phyloP scores from a whole-genome alignment of 2,329 filamentous ascomycete species.

The Dactylella cylindrospora region DNA sequence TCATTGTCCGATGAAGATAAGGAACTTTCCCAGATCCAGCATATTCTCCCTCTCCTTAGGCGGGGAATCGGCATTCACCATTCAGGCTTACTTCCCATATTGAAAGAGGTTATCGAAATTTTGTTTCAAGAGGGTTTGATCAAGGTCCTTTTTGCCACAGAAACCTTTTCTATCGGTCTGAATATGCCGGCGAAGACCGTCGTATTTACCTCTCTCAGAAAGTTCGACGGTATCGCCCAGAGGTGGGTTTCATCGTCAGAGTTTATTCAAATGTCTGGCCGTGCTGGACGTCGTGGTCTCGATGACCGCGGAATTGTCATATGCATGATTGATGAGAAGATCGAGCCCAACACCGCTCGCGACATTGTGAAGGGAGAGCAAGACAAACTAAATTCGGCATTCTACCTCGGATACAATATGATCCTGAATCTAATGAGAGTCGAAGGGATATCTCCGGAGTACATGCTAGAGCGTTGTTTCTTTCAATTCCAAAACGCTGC shows the following conservation, averaged over 20 bases:
- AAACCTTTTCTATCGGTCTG: conserved; percentile 96
- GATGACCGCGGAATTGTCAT: conserved; percentile 98
- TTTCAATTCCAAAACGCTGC: conserved; percentile 97
- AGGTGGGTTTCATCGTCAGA: conserved; percentile 90
- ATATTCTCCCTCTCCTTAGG: conserved; percentile 83
- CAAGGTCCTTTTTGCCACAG: conserved; percentile 96
- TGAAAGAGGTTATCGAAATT: conserved; percentile 99
- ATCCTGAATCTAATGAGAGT: conserved; percentile 93
- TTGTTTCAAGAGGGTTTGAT: conserved; percentile 97
- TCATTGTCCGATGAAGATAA: conserved; percentile 90
- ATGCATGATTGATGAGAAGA: conserved; percentile 98
- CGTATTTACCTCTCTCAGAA: conserved; percentile 95
- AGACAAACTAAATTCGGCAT: conserved; percentile 95
- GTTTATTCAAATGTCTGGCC: conserved; percentile 98
- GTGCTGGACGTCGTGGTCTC: conserved; percentile 92
- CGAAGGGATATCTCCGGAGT: conserved; percentile 98
- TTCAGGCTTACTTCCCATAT: conserved; percentile 86
- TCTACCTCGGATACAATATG: conserved; percentile 99
- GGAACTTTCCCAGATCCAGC: conserved; percentile 81
- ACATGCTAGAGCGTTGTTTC: conserved; percentile 98
- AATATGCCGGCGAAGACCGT: conserved; percentile 99
- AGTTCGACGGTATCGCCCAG: conserved; percentile 81
- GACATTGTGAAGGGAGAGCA: conserved; percentile 95
- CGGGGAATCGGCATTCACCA: conserved; percentile 97
- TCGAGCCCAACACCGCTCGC: conserved; percentile 91